phyloP scores from a whole-genome alignment of 352 stramenopile species.

The Phytophthora colocasiae region DNA sequence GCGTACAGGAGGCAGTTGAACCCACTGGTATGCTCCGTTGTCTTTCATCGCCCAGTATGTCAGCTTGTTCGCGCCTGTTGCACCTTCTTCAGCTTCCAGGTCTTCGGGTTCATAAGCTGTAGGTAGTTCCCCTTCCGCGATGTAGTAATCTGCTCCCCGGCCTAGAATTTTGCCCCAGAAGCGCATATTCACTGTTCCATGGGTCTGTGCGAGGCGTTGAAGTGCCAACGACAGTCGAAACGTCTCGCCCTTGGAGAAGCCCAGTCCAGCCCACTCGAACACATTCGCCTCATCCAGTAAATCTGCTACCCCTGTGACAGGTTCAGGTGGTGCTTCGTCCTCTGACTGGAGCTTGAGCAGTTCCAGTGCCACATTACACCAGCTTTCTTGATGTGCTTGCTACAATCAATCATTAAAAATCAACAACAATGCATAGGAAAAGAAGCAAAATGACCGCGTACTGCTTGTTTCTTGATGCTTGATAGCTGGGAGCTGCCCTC shows the following conservation, averaged over 20 bases:
- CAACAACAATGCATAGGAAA: background rate
- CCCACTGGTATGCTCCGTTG: constrained; percentile 82
- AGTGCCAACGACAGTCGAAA: constrained; percentile 76
- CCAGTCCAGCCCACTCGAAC: constrained; percentile 82
- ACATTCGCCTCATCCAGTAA: constrained; percentile 84
- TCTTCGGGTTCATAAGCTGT: constrained; percentile 68
- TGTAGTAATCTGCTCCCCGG: constrained; percentile 77
- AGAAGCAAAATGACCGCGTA: constrained; percentile 32
- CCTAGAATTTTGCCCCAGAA: constrained; percentile 92
- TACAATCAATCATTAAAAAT: constrained; percentile 13
- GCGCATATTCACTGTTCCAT: constrained; percentile 72
- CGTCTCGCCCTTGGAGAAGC: constrained; percentile 76
- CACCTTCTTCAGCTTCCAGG: constrained; percentile 68
- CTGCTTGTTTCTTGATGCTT: constrained; percentile 59
- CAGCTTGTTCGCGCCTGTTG: constrained; percentile 83
- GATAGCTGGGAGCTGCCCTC: constrained; percentile 36
- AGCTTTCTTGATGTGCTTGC: constrained; percentile 70
- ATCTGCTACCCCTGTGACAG: constrained; percentile 57
- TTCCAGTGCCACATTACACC: constrained; percentile 67
- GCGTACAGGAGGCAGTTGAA: constrained; percentile 78
- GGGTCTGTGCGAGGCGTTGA: constrained; percentile 61
- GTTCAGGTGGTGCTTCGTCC: constrained; percentile 53
- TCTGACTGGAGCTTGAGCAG: constrained; percentile 61
- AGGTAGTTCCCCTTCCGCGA: constrained; percentile 80
- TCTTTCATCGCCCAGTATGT: constrained; percentile 92